A percentile compares a stretch with the other conserved stretches of the same genome.
Conservation (phyloP, 116 monocot genomes). For the Zostera marina region DNA sequence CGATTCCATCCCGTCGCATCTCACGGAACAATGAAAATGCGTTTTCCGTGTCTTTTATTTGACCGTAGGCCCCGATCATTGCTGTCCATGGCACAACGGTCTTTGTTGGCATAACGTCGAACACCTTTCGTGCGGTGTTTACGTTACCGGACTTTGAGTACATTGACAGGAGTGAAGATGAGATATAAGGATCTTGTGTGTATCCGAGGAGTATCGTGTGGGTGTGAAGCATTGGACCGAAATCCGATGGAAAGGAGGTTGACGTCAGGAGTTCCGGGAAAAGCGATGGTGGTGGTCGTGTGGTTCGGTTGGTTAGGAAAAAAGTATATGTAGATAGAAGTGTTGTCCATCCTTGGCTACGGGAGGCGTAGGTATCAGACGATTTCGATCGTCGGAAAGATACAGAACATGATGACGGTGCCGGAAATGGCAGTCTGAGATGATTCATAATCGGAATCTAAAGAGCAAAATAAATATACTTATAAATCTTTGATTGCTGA, state of each 20-base stretch:
- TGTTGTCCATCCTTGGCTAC: not conserved
- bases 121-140: slow-evolving; percentile 23
- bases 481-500: too few species aligned
- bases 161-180: slow-evolving; percentile 44
- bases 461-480: too few species aligned
- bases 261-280: slow-evolving; percentile 29
- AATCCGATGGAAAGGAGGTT: slow-evolving; percentile 9
- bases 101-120: slow-evolving; percentile 35
- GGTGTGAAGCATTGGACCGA: slow-evolving; percentile 28
- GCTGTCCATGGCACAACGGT: slow-evolving; percentile 43
- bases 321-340: slow-evolving; percentile 4
- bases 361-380: not conserved
- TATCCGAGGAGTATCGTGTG: slow-evolving; percentile 25
- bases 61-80: slow-evolving; percentile 29
- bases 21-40: slow-evolving; percentile 20
- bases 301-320: not conserved
- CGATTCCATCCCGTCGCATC: slow-evolving; percentile 23
- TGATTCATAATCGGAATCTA: slow-evolving; percentile 1
- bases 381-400: not conserved
- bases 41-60: slow-evolving; percentile 5
- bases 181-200: slow-evolving; percentile 20
- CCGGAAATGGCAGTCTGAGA: not conserved
- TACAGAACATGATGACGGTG: not conserved
- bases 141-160: slow-evolving; percentile 18
- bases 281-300: slow-evolving; percentile 5